Conservation (phyloP, 208 protist genomes). For the Herpetomonas tarakana region DNA sequence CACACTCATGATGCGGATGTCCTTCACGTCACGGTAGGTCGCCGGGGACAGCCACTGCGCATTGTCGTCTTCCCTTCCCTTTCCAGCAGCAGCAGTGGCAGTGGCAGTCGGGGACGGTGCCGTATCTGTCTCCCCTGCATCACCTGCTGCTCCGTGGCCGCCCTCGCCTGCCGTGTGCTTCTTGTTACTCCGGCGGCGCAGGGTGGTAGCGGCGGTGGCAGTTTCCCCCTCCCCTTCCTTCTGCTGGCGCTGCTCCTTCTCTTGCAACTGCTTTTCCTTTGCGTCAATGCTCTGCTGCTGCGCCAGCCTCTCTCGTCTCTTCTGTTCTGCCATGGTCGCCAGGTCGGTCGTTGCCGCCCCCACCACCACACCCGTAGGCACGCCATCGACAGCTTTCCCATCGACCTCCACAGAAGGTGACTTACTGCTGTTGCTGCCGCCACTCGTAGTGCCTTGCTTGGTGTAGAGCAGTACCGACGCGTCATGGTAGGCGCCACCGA, state of each 20-base stretch:
- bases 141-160: background rate
- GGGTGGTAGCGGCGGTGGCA: background rate
- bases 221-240: background rate
- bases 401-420: background rate
- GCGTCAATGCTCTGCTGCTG: background rate
- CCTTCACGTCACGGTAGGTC: constrained; percentile 25
- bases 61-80: background rate
- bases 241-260: background rate
- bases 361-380: background rate
- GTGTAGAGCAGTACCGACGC: constrained; percentile 25
- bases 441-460: background rate
- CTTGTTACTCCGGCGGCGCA: background rate
- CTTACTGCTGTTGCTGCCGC: background rate
- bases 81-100: background rate
- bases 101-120: background rate
- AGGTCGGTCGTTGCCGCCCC: background rate
- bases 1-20: constrained; percentile 20
- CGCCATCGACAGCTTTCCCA: background rate
- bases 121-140: background rate
- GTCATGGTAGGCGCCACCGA: constrained; percentile 24
- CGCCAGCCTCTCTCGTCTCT: background rate
- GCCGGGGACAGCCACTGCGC: constrained; percentile 22
- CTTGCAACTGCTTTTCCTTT: background rate
- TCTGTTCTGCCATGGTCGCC: background rate
- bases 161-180: constrained; percentile 7